These are phyloP conservation scores for Tetratostichococcus sp. DNA, from an alignment of 139 green algal genomes.

Conservation along the genomic window DNA sequence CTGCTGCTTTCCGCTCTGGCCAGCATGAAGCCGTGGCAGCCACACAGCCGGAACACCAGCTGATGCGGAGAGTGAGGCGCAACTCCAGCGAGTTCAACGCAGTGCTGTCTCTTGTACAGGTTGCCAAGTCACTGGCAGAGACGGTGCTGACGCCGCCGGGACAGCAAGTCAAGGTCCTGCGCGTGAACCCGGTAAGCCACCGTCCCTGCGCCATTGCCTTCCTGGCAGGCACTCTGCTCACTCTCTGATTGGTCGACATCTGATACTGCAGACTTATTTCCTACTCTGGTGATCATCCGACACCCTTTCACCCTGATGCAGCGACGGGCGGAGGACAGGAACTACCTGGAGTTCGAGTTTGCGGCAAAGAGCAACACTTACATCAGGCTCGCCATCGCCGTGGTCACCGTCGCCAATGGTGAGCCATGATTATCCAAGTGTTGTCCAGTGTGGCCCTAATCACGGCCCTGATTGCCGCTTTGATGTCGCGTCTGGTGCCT, in stretches of 20 bases:
- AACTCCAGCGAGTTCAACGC: too few species aligned
- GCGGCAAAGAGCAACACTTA: conserved; percentile 60
- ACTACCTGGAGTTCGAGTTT: conserved; percentile 94
- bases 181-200: conserved; percentile 43
- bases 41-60: too few species aligned
- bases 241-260: too few species aligned
- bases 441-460: too few species aligned
- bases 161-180: conserved; percentile 74
- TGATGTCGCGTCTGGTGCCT: too few species aligned
- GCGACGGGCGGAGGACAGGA: conserved; percentile 63
- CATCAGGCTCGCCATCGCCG: conserved; percentile 75
- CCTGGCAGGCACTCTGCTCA: neutral
- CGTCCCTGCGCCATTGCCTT: neutral
- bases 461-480: too few species aligned
- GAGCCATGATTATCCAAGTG: neutral
- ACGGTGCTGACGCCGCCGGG: conserved; percentile 63
- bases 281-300: too few species aligned
- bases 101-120: conserved; percentile 17
- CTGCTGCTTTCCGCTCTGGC: too few species aligned
- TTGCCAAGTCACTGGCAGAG: conserved; percentile 33
- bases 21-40: too few species aligned
- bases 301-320: conserved; percentile 20
- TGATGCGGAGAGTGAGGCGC: too few species aligned
- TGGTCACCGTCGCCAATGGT: conserved; percentile 70
- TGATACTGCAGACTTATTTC: too few species aligned